Conservation (phyloP, 1,139 yeast genomes). For the Suhomyces ambrosiae region DNA sequence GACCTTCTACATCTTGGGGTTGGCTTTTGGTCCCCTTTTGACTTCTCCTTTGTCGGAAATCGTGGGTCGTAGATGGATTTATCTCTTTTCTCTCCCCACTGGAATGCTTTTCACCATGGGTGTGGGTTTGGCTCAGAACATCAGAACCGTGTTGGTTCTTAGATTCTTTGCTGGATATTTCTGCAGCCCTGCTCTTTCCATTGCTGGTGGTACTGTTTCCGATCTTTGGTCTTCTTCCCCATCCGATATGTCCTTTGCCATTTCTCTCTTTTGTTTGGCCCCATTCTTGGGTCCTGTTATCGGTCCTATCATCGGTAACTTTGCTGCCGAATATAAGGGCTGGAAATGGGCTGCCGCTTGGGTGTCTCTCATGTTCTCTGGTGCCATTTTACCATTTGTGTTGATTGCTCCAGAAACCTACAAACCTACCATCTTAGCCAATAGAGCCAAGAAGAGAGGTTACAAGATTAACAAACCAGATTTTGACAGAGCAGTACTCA, state of each 20-base stretch:
- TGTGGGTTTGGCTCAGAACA: constrained; percentile 63
- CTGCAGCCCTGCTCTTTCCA: constrained; percentile 82
- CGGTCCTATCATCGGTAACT: constrained; percentile 84
- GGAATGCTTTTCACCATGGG: constrained; percentile 80
- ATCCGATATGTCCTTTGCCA: constrained; percentile 65
- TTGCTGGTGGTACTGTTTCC: constrained; percentile 83
- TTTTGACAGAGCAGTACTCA: constrained; percentile 21
- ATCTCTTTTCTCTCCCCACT: constrained; percentile 59
- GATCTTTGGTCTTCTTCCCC: constrained; percentile 64
- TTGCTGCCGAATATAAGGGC: constrained; percentile 64
- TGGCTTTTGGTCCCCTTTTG: constrained; percentile 70
- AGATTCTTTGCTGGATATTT: constrained; percentile 80
- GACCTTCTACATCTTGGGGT: constrained; percentile 69
- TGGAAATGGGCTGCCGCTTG: constrained; percentile 80
- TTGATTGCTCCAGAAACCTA: constrained; percentile 69
- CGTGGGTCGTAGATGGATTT: constrained; percentile 69
- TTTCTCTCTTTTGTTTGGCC: constrained; percentile 68
- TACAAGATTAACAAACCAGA: constrained; percentile 42
- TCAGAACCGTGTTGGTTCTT: constrained; percentile 61
- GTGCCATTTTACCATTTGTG: constrained; percentile 61
- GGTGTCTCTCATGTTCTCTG: constrained; percentile 74
- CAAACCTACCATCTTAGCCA: constrained; percentile 58
- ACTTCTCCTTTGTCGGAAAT: constrained; percentile 80
- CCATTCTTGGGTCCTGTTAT: constrained; percentile 81
- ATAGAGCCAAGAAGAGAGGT: constrained; percentile 62